A percentile compares a stretch with the other conserved stretches of the same genome.
These are phyloP conservation scores for Mycothermus thermophilus DNA, from an alignment of 495 filamentous ascomycete species.

Conservation along the genomic window DNA sequence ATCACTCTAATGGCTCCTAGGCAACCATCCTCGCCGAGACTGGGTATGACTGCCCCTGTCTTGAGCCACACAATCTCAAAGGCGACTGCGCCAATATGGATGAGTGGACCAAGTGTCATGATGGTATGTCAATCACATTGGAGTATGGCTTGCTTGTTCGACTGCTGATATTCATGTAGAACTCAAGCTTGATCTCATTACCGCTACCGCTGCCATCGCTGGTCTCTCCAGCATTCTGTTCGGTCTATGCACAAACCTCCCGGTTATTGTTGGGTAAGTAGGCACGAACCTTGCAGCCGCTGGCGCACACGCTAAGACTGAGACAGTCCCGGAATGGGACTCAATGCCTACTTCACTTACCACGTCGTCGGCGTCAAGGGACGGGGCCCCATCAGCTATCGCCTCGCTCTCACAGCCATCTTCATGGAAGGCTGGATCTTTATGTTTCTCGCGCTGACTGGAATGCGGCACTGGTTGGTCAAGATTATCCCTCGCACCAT, in stretches of 20 bases:
- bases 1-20: constrained; percentile 11
- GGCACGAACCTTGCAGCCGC: background rate
- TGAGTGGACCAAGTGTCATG: constrained; percentile 30
- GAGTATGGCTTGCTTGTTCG: background rate
- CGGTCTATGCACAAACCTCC: constrained; percentile 41
- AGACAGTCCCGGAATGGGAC: constrained; percentile 47
- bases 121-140: constrained; percentile 11
- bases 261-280: constrained; percentile 44
- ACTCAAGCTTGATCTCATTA: constrained; percentile 61
- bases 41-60: constrained; percentile 60
- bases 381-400: constrained; percentile 50
- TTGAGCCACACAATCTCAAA: constrained; percentile 14
- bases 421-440: constrained; percentile 65
- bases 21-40: constrained; percentile 42
- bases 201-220: constrained; percentile 61
- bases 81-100: constrained; percentile 35
- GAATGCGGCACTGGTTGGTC: constrained; percentile 75
- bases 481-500: constrained; percentile 64
- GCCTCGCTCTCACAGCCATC: constrained; percentile 62
- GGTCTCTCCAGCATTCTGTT: constrained; percentile 38
- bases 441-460: constrained; percentile 51
- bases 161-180: constrained; percentile 21
- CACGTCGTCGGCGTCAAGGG: constrained; percentile 69
- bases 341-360: constrained; percentile 79
- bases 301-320: constrained; percentile 2